Percentiles rank a stretch among this genome's conserved stretches.
Conservation (phyloP, 139 green algal genomes). For the Tetradesmus lagerheimii region DNA sequence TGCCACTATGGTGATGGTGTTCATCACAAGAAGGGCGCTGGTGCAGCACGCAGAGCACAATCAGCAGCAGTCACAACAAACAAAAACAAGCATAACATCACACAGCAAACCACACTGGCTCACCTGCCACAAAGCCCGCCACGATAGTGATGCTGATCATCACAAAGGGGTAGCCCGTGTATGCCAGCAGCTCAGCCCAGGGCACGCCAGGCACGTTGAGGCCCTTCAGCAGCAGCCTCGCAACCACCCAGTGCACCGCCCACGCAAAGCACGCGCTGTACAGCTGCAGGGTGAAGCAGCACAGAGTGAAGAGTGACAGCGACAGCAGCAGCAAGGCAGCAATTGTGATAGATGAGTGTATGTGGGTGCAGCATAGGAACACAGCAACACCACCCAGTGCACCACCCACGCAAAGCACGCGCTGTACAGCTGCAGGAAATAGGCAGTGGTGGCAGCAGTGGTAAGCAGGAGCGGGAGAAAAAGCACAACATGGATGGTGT, state of each 20-base stretch:
- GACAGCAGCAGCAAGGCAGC: neutral
- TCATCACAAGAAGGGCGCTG: constrained; percentile 68
- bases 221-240: constrained; percentile 67
- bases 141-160: constrained; percentile 60
- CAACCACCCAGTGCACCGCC: constrained; percentile 72
- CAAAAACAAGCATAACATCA: neutral
- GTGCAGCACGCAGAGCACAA: no score
- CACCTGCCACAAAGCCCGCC: constrained; percentile 54
- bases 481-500: neutral
- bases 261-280: constrained; percentile 73
- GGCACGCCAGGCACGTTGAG: constrained; percentile 74
- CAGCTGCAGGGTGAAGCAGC: constrained; percentile 48
- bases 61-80: neutral
- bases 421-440: constrained; percentile 59
- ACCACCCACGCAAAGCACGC: constrained; percentile 71
- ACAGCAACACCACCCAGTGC: constrained; percentile 71
- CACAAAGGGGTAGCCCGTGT: constrained; percentile 90
- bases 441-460: neutral
- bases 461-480: neutral
- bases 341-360: neutral
- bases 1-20: constrained; percentile 57
- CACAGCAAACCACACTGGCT: neutral
- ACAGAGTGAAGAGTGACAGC: neutral
- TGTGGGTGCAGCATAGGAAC: no score
- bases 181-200: constrained; percentile 88